These are phyloP conservation scores for Aspergillus cavernicola DNA, from an alignment of 495 filamentous ascomycete genomes.

Conservation along the genomic window DNA sequence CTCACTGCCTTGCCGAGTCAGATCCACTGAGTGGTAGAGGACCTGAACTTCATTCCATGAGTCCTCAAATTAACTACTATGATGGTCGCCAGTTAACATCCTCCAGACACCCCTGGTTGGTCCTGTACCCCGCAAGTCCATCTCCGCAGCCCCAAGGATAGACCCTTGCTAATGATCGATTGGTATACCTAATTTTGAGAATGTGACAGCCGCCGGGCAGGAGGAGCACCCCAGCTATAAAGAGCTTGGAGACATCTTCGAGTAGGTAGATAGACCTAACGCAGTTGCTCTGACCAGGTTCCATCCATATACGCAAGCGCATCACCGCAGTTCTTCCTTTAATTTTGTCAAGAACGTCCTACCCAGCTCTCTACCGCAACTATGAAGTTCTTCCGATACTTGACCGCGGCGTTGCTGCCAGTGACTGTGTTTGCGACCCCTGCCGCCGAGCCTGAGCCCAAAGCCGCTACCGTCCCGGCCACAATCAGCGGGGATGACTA, in stretches of 20 bases:
- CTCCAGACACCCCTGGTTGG: background rate
- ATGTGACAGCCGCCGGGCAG: constrained; percentile 4
- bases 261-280: background rate
- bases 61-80: background rate
- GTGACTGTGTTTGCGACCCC: constrained; percentile 8
- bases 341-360: background rate
- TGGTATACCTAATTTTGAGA: constrained; percentile 3
- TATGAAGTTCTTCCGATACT: constrained; percentile 16
- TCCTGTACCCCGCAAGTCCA: constrained; percentile 10
- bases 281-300: background rate
- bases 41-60: background rate
- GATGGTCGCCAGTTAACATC: background rate
- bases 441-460: constrained; percentile 9
- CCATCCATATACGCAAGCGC: background rate
- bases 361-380: background rate
- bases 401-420: constrained; percentile 13
- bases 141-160: constrained; percentile 4
- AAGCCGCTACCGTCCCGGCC: background rate
- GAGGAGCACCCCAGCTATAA: constrained; percentile 2
- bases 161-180: constrained; percentile 1
- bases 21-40: background rate
- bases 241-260: constrained; percentile 2
- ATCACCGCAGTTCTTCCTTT: constrained; percentile 1
- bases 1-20: constrained; percentile 1
- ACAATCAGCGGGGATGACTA: constrained; percentile 3